Conservation (phyloP, 352 stramenopile genomes). For the Phytophthora chlamydospora region DNA sequence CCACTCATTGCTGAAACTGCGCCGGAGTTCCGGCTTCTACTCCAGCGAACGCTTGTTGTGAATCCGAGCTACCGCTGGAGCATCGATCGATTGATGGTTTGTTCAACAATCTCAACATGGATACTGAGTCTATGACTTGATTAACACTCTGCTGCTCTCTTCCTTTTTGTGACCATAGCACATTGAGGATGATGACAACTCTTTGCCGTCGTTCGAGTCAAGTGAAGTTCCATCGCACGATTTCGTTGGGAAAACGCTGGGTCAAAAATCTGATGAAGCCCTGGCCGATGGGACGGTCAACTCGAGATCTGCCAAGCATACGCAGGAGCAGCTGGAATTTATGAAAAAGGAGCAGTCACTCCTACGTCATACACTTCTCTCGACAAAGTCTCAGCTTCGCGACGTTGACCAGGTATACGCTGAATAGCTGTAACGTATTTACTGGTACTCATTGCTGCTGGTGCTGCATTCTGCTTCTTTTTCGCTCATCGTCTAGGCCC, state of each 20-base stretch:
- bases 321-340: conserved; percentile 68
- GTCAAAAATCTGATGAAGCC: conserved; percentile 34
- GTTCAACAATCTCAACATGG: conserved; percentile 7
- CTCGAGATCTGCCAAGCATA: conserved; percentile 49
- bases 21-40: conserved; percentile 40
- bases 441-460: neutral
- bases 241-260: conserved; percentile 29
- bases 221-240: conserved; percentile 22
- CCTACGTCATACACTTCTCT: conserved; percentile 48
- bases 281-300: conserved; percentile 39
- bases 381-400: conserved; percentile 54
- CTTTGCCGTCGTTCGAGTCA: conserved; percentile 1
- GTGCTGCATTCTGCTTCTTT: neutral
- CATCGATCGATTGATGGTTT: conserved; percentile 52
- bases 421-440: neutral
- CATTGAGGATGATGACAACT: conserved; percentile 14
- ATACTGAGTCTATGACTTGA: neutral
- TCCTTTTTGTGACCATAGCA: conserved; percentile 9
- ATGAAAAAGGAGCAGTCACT: conserved; percentile 64
- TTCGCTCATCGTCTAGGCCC: conserved; percentile 13
- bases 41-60: conserved; percentile 52
- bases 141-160: neutral
- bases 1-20: conserved; percentile 39
- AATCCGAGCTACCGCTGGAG: conserved; percentile 57
- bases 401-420: conserved; percentile 51